Evolutionary conservation across 768 basidiomycete genomes (phyloP).

Genomic region (Asterophora parasitica): DNA sequence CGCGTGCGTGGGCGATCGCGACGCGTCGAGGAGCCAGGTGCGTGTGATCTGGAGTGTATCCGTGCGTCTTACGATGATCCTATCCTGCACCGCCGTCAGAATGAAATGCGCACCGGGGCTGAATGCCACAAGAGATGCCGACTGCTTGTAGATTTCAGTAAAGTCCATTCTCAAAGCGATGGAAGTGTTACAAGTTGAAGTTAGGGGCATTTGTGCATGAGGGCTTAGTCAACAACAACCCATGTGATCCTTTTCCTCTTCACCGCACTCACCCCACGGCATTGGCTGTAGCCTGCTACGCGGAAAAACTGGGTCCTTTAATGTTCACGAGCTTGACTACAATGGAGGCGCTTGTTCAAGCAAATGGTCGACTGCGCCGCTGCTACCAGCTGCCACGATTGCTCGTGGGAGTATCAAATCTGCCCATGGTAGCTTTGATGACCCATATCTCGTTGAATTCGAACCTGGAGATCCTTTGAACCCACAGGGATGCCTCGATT

Average conservation of each 20-base stretch:
- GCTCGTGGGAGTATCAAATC: conserved; percentile 2
- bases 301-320: background rate
- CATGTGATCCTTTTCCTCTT: background rate
- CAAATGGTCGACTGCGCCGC: conserved; percentile 6
- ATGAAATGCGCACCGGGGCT: conserved; percentile 87
- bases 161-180: conserved; percentile 59
- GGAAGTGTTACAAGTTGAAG: too few species aligned
- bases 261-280: background rate
- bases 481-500: conserved; percentile 31
- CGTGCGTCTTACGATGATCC: conserved; percentile 78
- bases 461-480: conserved; percentile 37
- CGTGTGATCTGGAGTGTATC: conserved; percentile 80
- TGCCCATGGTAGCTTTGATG: conserved; percentile 10
- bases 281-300: background rate
- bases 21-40: conserved; percentile 66
- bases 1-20: conserved; percentile 46
- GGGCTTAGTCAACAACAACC: background rate
- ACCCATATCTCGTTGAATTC: conserved; percentile 32
- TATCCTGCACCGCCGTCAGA: conserved; percentile 72
- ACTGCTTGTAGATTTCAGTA: conserved; percentile 79
- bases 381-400: background rate
- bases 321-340: background rate
- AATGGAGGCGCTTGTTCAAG: background rate
- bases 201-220: background rate
- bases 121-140: conserved; percentile 66